Evolutionary conservation across 768 basidiomycete genomes (phyloP).

Genomic region (Rhizopogon roseolus): DNA sequence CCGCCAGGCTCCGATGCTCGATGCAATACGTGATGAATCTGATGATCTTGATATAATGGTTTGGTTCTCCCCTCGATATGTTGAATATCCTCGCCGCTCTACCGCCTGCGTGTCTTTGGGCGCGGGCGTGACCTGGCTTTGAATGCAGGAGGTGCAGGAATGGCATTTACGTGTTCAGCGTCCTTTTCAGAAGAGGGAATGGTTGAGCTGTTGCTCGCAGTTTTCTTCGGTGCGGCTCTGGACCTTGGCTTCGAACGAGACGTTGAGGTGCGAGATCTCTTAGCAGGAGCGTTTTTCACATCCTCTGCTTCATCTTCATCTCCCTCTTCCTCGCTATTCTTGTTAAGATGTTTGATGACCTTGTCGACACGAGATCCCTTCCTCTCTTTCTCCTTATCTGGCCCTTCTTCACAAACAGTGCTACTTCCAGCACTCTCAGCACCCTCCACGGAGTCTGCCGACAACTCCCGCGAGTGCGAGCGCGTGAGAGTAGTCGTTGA

Average conservation of each 20-base stretch:
- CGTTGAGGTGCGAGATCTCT: conserved; percentile 16
- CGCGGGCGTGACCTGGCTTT: conserved; percentile 28
- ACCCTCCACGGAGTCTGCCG: conserved; percentile 22
- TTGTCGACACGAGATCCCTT: not conserved
- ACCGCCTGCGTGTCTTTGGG: conserved; percentile 24
- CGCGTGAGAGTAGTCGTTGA: conserved; percentile 25
- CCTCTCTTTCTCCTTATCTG: conserved; percentile 20
- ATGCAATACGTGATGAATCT: conserved; percentile 14
- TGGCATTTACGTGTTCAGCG: conserved; percentile 10
- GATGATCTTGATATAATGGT: conserved; percentile 6
- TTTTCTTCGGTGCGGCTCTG: conserved; percentile 5
- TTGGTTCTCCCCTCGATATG: not conserved
- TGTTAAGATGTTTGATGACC: not conserved
- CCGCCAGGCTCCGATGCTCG: conserved; percentile 1
- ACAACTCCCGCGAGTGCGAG: conserved; percentile 19
- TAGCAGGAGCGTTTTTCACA: conserved; percentile 8
- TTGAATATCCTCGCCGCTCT: conserved; percentile 9
- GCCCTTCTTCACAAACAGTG: conserved; percentile 26
- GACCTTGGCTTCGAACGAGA: conserved; percentile 19
- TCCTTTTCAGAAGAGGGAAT: conserved; percentile 11
- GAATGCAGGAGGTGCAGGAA: conserved; percentile 13
- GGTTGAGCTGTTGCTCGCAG: conserved; percentile 1
- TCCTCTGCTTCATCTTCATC: conserved; percentile 11
- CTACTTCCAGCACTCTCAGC: conserved; percentile 28
- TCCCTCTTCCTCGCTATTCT: conserved; percentile 10